phyloP scores from a whole-genome alignment of 306 rosid species.

The Mimosa bimucronata region DNA sequence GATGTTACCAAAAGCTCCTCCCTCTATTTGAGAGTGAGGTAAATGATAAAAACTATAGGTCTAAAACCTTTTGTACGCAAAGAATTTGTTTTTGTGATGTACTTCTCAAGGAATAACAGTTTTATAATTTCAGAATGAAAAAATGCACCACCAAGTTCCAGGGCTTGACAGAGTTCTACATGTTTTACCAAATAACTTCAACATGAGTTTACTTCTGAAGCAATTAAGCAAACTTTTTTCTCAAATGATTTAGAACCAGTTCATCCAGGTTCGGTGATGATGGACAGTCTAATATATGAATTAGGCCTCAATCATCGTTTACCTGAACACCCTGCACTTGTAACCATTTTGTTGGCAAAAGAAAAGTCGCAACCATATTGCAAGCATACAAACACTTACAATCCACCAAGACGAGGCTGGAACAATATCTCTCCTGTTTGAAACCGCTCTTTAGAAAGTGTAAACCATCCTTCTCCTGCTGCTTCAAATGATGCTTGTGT shows the following conservation, averaged over 20 bases:
- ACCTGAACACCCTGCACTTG: neutral
- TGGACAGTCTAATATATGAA: conserved; percentile 1
- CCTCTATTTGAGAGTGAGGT: neutral
- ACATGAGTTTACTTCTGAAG: neutral
- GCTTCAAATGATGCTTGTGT: conserved; percentile 71
- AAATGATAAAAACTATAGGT: neutral
- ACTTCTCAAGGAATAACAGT: neutral
- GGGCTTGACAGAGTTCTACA: neutral
- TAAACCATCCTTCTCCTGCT: conserved; percentile 71
- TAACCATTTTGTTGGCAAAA: neutral
- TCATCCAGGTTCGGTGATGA: conserved; percentile 19
- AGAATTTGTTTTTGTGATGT: neutral
- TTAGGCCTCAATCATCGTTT: neutral
- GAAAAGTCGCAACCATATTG: conserved; percentile 1
- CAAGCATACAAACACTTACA: conserved; percentile 57
- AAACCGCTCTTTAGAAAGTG: conserved; percentile 88
- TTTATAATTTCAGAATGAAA: neutral
- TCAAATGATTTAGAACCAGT: conserved; percentile 29
- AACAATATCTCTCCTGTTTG: conserved; percentile 88
- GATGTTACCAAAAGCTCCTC: neutral
- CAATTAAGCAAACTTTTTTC: neutral
- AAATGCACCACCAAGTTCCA: conserved; percentile 1
- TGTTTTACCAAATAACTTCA: neutral
- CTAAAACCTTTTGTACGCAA: neutral
- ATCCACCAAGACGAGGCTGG: conserved; percentile 79